Evolutionary conservation across 306 rosid genomes (phyloP).

Genomic region (Ammopiptanthus mongolicus): DNA sequence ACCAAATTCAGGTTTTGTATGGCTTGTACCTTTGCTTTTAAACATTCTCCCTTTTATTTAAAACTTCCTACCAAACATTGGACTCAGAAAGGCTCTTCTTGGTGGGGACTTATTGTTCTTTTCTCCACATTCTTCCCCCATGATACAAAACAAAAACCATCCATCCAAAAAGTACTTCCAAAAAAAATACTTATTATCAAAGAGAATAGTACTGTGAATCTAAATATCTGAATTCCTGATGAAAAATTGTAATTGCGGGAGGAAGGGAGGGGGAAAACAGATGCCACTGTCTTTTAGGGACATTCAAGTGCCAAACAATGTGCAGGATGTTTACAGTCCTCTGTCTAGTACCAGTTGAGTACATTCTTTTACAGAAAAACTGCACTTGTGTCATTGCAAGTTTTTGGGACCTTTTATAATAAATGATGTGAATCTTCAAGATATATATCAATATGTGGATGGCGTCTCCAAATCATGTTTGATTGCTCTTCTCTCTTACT

Average conservation of each 20-base stretch:
- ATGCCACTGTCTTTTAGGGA: conserved; percentile 10
- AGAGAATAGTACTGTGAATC: conserved; percentile 7
- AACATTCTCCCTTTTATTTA: conserved; percentile 41
- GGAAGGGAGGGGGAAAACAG: background rate
- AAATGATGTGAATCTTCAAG: background rate
- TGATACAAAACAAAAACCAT: conserved; percentile 35
- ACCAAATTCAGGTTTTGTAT: conserved; percentile 42
- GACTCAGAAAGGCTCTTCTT: conserved; percentile 23
- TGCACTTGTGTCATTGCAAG: conserved; percentile 13
- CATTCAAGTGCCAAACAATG: conserved; percentile 13
- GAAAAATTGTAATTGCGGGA: background rate
- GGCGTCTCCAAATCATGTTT: conserved; percentile 18
- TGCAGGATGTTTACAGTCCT: conserved; percentile 22
- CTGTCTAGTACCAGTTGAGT: conserved; percentile 18
- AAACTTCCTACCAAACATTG: conserved; percentile 31
- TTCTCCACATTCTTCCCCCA: conserved; percentile 45
- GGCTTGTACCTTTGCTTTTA: conserved; percentile 35
- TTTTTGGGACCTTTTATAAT: background rate
- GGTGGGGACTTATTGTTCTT: conserved; percentile 50
- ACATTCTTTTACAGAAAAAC: conserved; percentile 9
- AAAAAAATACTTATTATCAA: background rate
- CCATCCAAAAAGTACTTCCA: conserved; percentile 15
- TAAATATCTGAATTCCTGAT: conserved; percentile 3
- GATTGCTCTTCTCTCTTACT: background rate
- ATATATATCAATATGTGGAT: background rate